These are phyloP conservation scores for Fraxinus latifolia DNA, from an alignment of 305 asterid species.

Conservation along the genomic window DNA sequence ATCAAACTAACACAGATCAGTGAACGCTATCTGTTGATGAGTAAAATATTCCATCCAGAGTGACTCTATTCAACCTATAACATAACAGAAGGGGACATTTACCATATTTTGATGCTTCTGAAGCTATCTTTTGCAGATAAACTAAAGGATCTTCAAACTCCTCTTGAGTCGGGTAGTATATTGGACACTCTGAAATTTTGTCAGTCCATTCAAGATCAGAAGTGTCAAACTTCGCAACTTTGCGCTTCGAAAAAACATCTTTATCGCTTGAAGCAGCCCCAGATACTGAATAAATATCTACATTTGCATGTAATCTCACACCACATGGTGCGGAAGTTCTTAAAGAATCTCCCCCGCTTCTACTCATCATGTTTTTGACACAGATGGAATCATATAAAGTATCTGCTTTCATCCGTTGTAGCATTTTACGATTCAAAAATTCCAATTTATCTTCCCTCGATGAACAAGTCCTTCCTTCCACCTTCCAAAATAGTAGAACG, in stretches of 20 bases:
- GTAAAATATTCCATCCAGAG: slow-evolving; percentile 1
- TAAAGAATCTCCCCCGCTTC: slow-evolving; percentile 80
- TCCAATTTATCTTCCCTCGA: slow-evolving; percentile 80
- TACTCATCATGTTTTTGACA: slow-evolving; percentile 47
- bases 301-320: slow-evolving; percentile 49
- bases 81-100: slow-evolving; percentile 8
- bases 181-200: slow-evolving; percentile 80
- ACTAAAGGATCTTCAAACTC: slow-evolving; percentile 91
- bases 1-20: slow-evolving; percentile 4
- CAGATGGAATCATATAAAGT: slow-evolving; percentile 38
- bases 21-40: slow-evolving; percentile 9
- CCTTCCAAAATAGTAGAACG: slow-evolving; percentile 40
- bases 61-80: slow-evolving; percentile 12
- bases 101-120: slow-evolving; percentile 94
- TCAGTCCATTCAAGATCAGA: slow-evolving; percentile 77
- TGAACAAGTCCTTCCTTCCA: slow-evolving; percentile 73
- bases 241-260: slow-evolving; percentile 55
- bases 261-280: slow-evolving; percentile 43
- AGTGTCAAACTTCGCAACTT: slow-evolving; percentile 67
- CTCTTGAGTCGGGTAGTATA: slow-evolving; percentile 68
- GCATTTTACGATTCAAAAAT: slow-evolving; percentile 76
- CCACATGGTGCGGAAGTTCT: slow-evolving; percentile 77
- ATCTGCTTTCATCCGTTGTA: slow-evolving; percentile 63
- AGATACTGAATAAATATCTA: slow-evolving; percentile 36
- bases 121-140: slow-evolving; percentile 87